Base-by-base conservation (phyloP, 768 basidiomycete species). In the Suillus subaureus region DNA sequence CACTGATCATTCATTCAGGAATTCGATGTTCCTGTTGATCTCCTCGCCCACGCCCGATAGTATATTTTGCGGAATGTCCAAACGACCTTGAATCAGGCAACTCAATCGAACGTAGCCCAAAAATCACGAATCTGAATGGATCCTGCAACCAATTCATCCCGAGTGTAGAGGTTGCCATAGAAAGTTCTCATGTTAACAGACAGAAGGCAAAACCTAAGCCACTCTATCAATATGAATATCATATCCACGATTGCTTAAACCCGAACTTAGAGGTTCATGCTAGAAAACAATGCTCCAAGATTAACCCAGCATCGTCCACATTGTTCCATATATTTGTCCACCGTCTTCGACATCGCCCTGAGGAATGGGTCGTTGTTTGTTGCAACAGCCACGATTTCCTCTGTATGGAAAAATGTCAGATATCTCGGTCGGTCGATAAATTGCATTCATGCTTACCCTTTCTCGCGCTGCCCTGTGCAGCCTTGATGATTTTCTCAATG, bases 271-370 rank as follows among this genome's bases (percentile, higher is more conserved):
- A 88, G 37, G 69, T 86, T 90, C 87, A 96, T 90, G 73, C 88
- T 91, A 37, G 91, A 88, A 78, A 99, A 99, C 61, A 99, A 79
- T 5, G 81, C 72, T 43, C 82, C 80, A 70, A 99, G 83, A 70
- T 93, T 88, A 21, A 99, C 93, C 90, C 93, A 99, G 65, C 94
- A 85, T 68, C 96, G 83, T 43, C 93, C 96, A 76, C 90, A 95
- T 73, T 89, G 87, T 67, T 93, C 83, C n/a, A 98, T 83, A 73
- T 97, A 93, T 72, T 87, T 89, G 64, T 92, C 83, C 0, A 93
- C 89, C 21, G 88, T 87, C 0, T 71, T 75, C 0, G 76, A 75
- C 78, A 98, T 83, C 6, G 74, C 72, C 3, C 75, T 66, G 26
- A 98, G 80, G 26, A 89, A 80, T 0, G 66, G 73, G 7, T 69